These are phyloP conservation scores for Cytospora chrysosperma DNA, from an alignment of 2,329 filamentous ascomycete genomes.

Conservation along the genomic window DNA sequence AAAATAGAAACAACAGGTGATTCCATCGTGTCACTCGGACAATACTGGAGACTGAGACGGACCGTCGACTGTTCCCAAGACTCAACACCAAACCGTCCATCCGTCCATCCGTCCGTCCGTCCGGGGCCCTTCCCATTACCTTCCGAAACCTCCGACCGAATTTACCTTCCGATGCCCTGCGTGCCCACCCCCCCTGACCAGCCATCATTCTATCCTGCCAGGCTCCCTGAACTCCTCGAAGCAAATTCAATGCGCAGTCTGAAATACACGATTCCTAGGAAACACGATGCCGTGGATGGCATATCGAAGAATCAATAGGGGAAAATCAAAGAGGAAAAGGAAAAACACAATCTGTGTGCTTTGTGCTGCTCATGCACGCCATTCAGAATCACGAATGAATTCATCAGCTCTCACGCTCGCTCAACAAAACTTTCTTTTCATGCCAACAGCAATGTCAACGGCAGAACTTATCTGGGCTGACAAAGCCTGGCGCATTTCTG, in stretches of 20 bases:
- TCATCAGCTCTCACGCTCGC: background rate
- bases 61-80: background rate
- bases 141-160: background rate
- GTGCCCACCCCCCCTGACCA: background rate
- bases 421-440: conserved; percentile 2
- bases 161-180: background rate
- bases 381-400: background rate
- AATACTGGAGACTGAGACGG: background rate
- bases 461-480: background rate
- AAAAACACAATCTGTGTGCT: background rate
- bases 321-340: background rate
- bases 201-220: conserved; percentile 14
- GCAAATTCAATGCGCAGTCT: conserved; percentile 13
- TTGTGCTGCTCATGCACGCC: conserved; percentile 1
- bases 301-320: background rate
- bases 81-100: background rate
- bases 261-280: conserved; percentile 17
- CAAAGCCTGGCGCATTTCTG: background rate
- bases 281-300: conserved; percentile 11
- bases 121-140: background rate
- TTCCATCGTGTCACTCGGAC: background rate
- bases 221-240: conserved; percentile 18
- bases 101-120: background rate
- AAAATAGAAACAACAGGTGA: too few species aligned
- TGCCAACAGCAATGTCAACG: background rate